Evolutionary conservation across 768 basidiomycete species (phyloP).

Genomic region (Termitomyces sp.): DNA sequence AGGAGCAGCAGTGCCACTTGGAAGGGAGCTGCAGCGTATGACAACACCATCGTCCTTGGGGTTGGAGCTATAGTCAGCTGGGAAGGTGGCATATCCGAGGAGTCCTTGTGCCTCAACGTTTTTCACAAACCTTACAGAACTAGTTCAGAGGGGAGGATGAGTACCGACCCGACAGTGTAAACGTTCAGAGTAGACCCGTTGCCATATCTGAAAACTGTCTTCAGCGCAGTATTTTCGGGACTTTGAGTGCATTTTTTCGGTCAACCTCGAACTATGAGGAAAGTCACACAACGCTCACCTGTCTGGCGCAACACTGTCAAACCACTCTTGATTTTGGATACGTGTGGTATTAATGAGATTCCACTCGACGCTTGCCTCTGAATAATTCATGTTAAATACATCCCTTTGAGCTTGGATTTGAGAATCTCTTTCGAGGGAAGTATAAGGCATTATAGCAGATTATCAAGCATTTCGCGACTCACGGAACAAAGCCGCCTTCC

Average conservation of each 20-base stretch:
- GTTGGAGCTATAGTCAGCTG: conserved; percentile 28
- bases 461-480: conserved; percentile 9
- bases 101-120: conserved; percentile 25
- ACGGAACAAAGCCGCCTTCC: conserved; percentile 37
- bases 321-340: conserved; percentile 43
- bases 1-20: conserved; percentile 10
- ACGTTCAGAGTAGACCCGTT: conserved; percentile 30
- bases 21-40: conserved; percentile 18
- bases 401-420: conserved; percentile 31
- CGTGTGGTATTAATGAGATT: conserved; percentile 35
- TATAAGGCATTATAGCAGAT: not conserved
- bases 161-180: conserved; percentile 29
- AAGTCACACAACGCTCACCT: conserved; percentile 13
- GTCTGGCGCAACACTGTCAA: conserved; percentile 34
- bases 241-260: conserved; percentile 5
- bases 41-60: conserved; percentile 44
- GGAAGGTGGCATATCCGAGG: conserved; percentile 49
- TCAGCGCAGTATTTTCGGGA: conserved; percentile 37
- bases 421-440: conserved; percentile 15
- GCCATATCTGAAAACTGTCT: conserved; percentile 34
- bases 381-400: conserved; percentile 38
- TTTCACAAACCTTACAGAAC: not conserved
- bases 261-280: not conserved
- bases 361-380: conserved; percentile 32
- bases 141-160: not conserved